Base-by-base conservation (phyloP, 176 grass and related monocot species). In the Zoysia pacifica region DNA sequence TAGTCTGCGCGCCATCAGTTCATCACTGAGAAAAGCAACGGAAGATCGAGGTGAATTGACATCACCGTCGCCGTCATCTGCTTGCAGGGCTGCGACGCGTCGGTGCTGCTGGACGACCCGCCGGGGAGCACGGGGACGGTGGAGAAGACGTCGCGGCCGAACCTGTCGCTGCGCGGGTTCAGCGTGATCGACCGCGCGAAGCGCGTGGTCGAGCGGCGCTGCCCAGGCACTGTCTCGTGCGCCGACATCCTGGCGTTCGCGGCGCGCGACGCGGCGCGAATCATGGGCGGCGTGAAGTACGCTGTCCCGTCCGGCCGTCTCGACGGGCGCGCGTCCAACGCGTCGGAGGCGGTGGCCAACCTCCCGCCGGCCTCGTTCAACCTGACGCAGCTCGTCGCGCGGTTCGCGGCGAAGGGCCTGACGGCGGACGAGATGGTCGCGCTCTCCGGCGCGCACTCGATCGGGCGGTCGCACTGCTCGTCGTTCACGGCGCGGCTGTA, bases 221-320 rank as follows among this genome's bases (percentile, higher is more conserved):
- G 91, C 81, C 72, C 85, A 0, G 82, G 82, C 0, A 42, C 74
- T 0, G 89, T 93, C 18, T 90, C 91, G 1, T 93, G 91, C 63
- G 91, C 91, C 2, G 91, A 93, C 76, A 62, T 93, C 20, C 14
- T 93, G 13, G 91, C 91, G 13, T 87, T 93, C 68, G 91, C 91
- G 0, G 77, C 91, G 1, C 88, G 91, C 48, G 91, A 93, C 63
- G 87, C 81, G 0, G 63, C 89, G 5, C 79, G 71, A 1, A 77
- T 93, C 51, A 85, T 89, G 69, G 85, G 87, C 71, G 87, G 87
- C 0, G 75, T 87, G 9, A n/a, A 10, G 1, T 97, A 90, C 77
- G 67, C 81, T 11, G 80, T 97, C 41, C 85, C 85, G 1, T 78
- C 87, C 0, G 93, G 93, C 14, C 84, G 90, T 8, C 86, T 81